Evolutionary conservation across 2,329 filamentous ascomycete genomes (phyloP).

Genomic region (Aspergillus sp.): DNA sequence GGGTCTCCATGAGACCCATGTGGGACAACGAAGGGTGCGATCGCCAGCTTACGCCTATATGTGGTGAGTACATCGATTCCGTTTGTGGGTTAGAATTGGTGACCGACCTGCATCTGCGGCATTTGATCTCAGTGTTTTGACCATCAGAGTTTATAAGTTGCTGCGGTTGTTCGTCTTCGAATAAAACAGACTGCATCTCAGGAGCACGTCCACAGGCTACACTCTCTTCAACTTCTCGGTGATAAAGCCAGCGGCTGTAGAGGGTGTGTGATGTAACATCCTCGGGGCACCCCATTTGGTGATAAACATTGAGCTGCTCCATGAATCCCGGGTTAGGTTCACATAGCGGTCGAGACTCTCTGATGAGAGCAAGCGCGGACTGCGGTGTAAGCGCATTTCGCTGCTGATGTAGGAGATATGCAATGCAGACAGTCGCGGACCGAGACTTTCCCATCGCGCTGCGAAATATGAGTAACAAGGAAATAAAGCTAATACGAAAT

Average conservation of each 20-base stretch:
- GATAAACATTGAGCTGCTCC: slow-evolving; percentile 82
- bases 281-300: slow-evolving; percentile 78
- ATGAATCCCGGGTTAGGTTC: slow-evolving; percentile 93
- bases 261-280: slow-evolving; percentile 67
- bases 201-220: slow-evolving; percentile 77
- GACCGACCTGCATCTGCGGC: slow-evolving; percentile 82
- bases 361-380: slow-evolving; percentile 70
- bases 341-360: slow-evolving; percentile 70
- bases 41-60: slow-evolving; percentile 59
- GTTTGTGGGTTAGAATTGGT: slow-evolving; percentile 10
- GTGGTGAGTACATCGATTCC: slow-evolving; percentile 10
- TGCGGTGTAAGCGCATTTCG: slow-evolving; percentile 59
- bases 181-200: slow-evolving; percentile 71
- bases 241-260: slow-evolving; percentile 79
- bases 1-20: slow-evolving; percentile 50
- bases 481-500: neutral
- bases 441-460: slow-evolving; percentile 97
- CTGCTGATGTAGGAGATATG: slow-evolving; percentile 70
- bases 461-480: slow-evolving; percentile 16
- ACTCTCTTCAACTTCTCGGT: slow-evolving; percentile 64
- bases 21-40: slow-evolving; percentile 65
- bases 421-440: slow-evolving; percentile 78
- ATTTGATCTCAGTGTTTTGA: slow-evolving; percentile 64
- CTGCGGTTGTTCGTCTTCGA: slow-evolving; percentile 56
- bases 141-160: slow-evolving; percentile 22